Base-by-base conservation (phyloP, 495 filamentous ascomycete genomes). In the Aspergillus leporis region DNA sequence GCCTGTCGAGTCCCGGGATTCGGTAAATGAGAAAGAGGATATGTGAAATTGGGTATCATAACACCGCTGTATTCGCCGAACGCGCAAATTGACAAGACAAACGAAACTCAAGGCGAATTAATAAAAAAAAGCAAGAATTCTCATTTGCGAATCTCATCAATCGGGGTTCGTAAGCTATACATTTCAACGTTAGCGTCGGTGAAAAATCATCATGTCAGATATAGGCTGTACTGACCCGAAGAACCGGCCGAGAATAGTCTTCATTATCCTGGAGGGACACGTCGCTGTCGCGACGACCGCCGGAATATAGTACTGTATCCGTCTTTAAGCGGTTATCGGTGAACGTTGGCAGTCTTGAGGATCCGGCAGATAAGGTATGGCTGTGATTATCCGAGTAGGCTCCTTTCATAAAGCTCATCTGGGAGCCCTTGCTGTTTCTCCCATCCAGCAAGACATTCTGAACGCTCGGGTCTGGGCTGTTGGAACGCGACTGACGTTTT, bases 211-310 rank as follows among this genome's bases (percentile, higher is more conserved):
- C 7, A 1, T 36, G 12, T 12, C 19, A 32, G 21, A 51, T 3
- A 1, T 32, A 4, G 30, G 12, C 4, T 22, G 43, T 52, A 75
- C 81, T 72, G 63, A 84, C 81, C 12, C 80, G 75, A 61, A 84
- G 70, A 52, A 84, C 82, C 46, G 79, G 82, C 41, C 82, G 74
- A 34, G 81, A 83, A 66, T 85, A 85, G 61, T 85, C 82, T 63
- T 80, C 78, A 49, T 84, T 79, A 53, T 85, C 82, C 51, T 79
- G 77, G 32, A 85, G 77, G 40, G 81, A 83, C 21, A 75, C 66
- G 32, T 76, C 73, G 63, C 81, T 85, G 48, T 78, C 68, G 19
- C 78, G 79, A 38, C 72, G 73, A 36, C 78, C 82, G 52, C 80
- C 74, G 48, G 74, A 70, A 56, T 73, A 78, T 47, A 82, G 67